Evolutionary conservation across 1,284 basidiomycete genomes (phyloP), one percentile per base, ranked within the genome.

Genomic region (Malassezia dermatis): DNA sequence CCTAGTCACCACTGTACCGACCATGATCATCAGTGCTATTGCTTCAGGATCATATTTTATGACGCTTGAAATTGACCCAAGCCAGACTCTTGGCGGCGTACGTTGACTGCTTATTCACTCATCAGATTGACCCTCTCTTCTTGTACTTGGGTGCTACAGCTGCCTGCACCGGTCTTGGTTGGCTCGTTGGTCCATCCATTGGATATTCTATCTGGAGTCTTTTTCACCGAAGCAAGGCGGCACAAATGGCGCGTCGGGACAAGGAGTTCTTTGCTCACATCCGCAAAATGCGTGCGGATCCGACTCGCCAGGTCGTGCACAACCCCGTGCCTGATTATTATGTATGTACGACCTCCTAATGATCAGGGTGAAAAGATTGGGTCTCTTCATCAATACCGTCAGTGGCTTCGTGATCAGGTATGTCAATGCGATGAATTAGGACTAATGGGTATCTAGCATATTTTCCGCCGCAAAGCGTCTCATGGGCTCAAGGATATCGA

Each of bases 311-410:
- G 41, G 62, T 63, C 8, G 59, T 73, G 37, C 71, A 73, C 57
- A 73, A 73, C 44, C 65, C 65, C 1, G 58, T 71, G 13, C 70
- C 70, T 2, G 70, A 73, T 28, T 69, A 66, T 58, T 73, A 73
- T 23, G 60, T 50, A 56, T 17, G 55, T 57, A 17, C 7, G n/a
- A 19, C 12, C 37, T 17, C n/a, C 31, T 40, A 17, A 52, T n/a
- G 11, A 15, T 23, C 24, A 56, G 56, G 69, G 67, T 15, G 70
- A 73, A 26, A 71, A 68, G 61, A 66, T 73, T 30, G 69, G 66
- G 0, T 64, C 59, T 35, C 61, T 73, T 51, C 58, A 62, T 45
- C 56, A 69, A 46, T 73, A 73, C 54, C 61, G 70, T 17, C 65
- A 70, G 51, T 73, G 70, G 70, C 58, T 73, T n/a, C 59, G 70